These are phyloP conservation scores for Clonostachys sp. DNA, from an alignment of 2,329 filamentous ascomycete genomes.

Conservation along the genomic window DNA sequence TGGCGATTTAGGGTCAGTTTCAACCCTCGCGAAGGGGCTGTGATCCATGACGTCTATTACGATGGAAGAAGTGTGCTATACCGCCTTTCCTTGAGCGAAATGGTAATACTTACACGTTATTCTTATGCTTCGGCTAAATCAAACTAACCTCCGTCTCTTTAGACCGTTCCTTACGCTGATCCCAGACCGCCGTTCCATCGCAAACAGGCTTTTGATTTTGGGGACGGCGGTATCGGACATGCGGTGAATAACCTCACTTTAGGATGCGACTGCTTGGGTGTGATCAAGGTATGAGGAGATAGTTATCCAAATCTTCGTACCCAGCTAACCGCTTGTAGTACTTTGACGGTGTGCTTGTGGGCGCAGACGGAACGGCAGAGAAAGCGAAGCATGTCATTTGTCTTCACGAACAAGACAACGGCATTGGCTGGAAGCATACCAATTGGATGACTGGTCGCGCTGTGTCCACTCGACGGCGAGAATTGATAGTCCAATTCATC, in stretches of 20 bases:
- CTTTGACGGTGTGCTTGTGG: constrained; percentile 24
- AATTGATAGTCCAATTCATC: constrained; percentile 56
- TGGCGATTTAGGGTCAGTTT: constrained; percentile 67
- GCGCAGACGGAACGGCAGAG: constrained; percentile 26
- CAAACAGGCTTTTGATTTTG: constrained; percentile 68
- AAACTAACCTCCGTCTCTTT: too few relatives aligned
- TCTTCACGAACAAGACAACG: constrained; percentile 29
- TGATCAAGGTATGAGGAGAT: constrained; percentile 34
- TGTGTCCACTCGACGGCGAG: constrained; percentile 47
- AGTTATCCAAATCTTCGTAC: neutral
- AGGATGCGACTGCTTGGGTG: constrained; percentile 65
- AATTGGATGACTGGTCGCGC: constrained; percentile 54
- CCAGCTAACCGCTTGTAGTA: constrained; percentile 22
- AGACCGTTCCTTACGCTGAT: constrained; percentile 59
- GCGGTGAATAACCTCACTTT: constrained; percentile 62
- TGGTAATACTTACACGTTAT: constrained; percentile 27
- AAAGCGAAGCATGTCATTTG: constrained; percentile 32
- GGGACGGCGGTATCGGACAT: constrained; percentile 60
- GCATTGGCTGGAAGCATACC: constrained; percentile 58
- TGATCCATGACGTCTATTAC: constrained; percentile 64
- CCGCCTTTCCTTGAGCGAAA: constrained; percentile 62
- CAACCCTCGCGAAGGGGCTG: constrained; percentile 65
- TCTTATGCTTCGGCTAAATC: neutral
- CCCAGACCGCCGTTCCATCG: constrained; percentile 58
- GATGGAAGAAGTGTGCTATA: constrained; percentile 63